These are phyloP conservation scores for Coelastrella sp. DNA, from an alignment of 139 green algal genomes.

Conservation along the genomic window DNA sequence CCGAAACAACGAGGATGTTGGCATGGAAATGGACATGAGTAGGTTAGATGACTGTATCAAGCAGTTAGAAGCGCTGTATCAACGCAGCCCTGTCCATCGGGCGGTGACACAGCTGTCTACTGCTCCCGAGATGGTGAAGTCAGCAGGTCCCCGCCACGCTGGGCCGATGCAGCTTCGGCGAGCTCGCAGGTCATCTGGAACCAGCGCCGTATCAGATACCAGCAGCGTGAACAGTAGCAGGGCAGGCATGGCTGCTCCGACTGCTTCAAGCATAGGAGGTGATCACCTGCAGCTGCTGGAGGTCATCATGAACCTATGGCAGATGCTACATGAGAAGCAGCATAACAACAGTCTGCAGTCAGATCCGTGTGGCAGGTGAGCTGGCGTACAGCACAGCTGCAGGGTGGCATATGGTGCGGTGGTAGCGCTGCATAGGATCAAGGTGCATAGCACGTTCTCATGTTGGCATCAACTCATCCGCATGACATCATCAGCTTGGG, in stretches of 20 bases:
- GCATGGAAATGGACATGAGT: not conserved
- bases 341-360: too few species aligned
- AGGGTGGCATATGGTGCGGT: too few species aligned
- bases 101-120: not conserved
- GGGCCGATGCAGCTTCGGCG: not conserved
- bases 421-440: too few species aligned
- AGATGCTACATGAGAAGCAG: too few species aligned
- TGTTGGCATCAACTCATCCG: too few species aligned
- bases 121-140: not conserved
- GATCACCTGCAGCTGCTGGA: too few species aligned
- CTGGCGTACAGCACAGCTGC: too few species aligned
- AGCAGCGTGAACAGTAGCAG: not conserved
- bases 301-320: too few species aligned
- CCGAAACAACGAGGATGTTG: not conserved
- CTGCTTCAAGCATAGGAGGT: not conserved
- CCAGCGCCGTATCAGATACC: not conserved
- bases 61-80: not conserved
- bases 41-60: not conserved
- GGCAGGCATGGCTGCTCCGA: not conserved
- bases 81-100: not conserved
- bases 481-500: too few species aligned
- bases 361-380: too few species aligned
- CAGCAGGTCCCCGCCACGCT: not conserved
- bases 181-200: not conserved
- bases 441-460: too few species aligned